Evolutionary conservation across 768 basidiomycete genomes (phyloP).

Genomic region (Cytidiella melzeri): DNA sequence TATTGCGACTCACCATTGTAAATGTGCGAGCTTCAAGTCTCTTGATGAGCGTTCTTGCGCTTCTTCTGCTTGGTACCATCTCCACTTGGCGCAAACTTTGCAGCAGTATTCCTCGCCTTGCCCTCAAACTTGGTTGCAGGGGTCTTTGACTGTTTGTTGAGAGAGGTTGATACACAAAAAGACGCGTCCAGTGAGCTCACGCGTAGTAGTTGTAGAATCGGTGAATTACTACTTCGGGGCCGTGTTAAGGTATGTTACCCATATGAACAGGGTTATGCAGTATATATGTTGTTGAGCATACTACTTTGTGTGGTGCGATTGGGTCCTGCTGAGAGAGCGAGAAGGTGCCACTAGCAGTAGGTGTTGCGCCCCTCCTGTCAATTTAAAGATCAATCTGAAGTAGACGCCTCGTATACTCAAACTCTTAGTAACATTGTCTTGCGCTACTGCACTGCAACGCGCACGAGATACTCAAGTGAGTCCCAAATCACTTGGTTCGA

Average conservation of each 20-base stretch:
- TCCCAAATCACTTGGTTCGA: too few species aligned
- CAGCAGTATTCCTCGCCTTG: constrained; percentile 52
- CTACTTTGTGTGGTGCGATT: neutral
- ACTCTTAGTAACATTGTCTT: too few species aligned
- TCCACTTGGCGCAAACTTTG: constrained; percentile 43
- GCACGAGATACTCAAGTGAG: too few species aligned
- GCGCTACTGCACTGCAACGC: too few species aligned
- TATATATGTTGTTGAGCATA: constrained; percentile 6
- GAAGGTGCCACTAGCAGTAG: too few species aligned
- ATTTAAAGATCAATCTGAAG: too few species aligned
- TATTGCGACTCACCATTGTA: constrained; percentile 55
- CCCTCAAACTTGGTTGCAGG: constrained; percentile 28
- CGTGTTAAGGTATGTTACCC: constrained; percentile 14
- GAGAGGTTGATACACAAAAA: constrained; percentile 3
- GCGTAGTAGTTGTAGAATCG: neutral
- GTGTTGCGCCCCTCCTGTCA: too few species aligned
- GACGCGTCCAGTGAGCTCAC: neutral
- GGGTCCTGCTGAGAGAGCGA: neutral
- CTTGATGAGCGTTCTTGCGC: constrained; percentile 72
- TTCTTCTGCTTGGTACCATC: constrained; percentile 72
- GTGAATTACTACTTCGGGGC: constrained; percentile 20
- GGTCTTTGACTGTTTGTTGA: constrained; percentile 30
- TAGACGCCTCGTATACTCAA: too few species aligned
- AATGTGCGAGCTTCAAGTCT: constrained; percentile 82
- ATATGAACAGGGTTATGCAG: constrained; percentile 1